Percentiles rank a stretch among this genome's conserved stretches.
Evolutionary conservation across 2,329 filamentous ascomycete species (phyloP).

Genomic region (Hypoxylon sp.): DNA sequence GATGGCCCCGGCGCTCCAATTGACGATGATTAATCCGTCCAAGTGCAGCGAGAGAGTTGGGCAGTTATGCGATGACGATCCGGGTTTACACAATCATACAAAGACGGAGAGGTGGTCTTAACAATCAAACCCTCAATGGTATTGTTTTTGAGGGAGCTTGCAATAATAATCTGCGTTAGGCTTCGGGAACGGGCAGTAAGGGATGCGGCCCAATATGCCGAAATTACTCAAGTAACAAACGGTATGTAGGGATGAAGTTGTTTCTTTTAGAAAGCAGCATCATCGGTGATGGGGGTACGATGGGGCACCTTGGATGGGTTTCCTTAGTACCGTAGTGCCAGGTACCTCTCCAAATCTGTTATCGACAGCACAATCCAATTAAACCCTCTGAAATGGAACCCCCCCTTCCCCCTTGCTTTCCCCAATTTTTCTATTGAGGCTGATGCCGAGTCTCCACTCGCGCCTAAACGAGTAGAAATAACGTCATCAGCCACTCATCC

Average conservation of each 20-base stretch:
- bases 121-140: background rate
- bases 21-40: conserved; percentile 21
- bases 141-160: background rate
- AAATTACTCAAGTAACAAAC: conserved; percentile 24
- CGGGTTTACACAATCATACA: conserved; percentile 2
- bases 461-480: conserved; percentile 28
- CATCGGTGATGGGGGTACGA: conserved; percentile 31
- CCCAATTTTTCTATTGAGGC: conserved; percentile 26
- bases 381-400: conserved; percentile 21
- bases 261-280: conserved; percentile 29
- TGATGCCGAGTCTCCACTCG: conserved; percentile 22
- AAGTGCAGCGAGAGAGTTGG: conserved; percentile 25
- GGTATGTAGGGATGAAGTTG: conserved; percentile 35
- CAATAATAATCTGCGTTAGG: conserved; percentile 18
- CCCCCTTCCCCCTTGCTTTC: conserved; percentile 5
- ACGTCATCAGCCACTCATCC: conserved; percentile 46
- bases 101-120: conserved; percentile 10
- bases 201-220: conserved; percentile 38
- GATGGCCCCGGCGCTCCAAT: conserved; percentile 28
- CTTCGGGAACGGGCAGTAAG: conserved; percentile 18
- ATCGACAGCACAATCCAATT: conserved; percentile 31
- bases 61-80: conserved; percentile 40
- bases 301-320: conserved; percentile 10
- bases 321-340: conserved; percentile 8
- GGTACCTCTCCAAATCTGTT: conserved; percentile 25